phyloP scores from a whole-genome alignment of 345 rosid species.

The Salix suchowensis region DNA sequence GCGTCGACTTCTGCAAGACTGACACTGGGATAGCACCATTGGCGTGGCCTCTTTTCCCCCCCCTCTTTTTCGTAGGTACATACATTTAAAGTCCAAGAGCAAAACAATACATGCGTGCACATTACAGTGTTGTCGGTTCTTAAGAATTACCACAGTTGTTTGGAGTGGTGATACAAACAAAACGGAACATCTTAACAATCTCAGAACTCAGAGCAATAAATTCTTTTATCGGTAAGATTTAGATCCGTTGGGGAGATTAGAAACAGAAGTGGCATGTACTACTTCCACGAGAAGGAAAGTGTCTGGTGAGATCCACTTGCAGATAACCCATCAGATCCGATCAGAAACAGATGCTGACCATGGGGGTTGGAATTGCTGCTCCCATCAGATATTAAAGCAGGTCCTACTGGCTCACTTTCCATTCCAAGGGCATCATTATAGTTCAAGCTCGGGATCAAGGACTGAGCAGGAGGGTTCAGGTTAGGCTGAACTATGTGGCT shows the following conservation, averaged over 20 bases:
- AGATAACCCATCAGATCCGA: conserved; percentile 38
- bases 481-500: conserved; percentile 38
- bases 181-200: not conserved
- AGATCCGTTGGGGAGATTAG: not conserved
- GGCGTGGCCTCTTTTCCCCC: not conserved
- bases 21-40: not conserved
- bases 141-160: not conserved
- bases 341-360: conserved; percentile 29
- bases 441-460: conserved; percentile 36
- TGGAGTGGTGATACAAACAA: not conserved
- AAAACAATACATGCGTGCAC: not conserved
- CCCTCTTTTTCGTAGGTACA: not conserved
- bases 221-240: not conserved
- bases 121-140: not conserved
- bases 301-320: conserved; percentile 40
- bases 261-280: conserved; percentile 11
- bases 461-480: conserved; percentile 33
- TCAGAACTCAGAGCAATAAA: not conserved
- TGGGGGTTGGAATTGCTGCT: conserved; percentile 23
- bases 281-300: conserved; percentile 60
- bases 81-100: no score
- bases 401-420: conserved; percentile 24
- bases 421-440: conserved; percentile 26
- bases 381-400: conserved; percentile 30
- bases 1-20: not conserved